These are phyloP conservation scores for Oryza brachyantha DNA, from an alignment of 176 grass and related monocot species.

Conservation along the genomic window DNA sequence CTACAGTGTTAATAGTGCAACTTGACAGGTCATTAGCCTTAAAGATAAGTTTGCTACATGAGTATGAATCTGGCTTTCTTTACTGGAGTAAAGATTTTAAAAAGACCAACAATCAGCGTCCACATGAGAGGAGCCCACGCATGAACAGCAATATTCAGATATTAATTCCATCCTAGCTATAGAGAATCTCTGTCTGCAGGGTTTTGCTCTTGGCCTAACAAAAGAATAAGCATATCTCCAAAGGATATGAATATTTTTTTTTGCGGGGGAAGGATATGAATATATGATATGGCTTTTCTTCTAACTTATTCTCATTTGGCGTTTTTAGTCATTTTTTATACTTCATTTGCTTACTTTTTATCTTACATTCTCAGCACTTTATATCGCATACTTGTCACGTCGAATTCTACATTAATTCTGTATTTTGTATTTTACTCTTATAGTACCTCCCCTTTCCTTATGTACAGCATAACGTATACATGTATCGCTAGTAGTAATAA, in stretches of 20 bases:
- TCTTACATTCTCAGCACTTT: too few species aligned
- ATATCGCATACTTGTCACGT: background rate
- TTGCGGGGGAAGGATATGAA: too few species aligned
- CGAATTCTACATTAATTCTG: background rate
- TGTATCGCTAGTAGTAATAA: too few species aligned
- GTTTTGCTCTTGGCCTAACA: background rate
- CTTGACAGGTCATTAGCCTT: background rate
- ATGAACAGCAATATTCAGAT: background rate
- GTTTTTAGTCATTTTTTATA: background rate
- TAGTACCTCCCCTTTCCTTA: too few species aligned
- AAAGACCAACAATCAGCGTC: background rate
- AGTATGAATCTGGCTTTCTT: background rate
- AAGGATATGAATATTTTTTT: background rate
- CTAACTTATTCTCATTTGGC: background rate
- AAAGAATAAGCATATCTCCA: background rate
- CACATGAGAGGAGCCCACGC: background rate
- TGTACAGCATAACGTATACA: too few species aligned
- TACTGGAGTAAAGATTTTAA: background rate
- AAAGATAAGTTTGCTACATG: background rate
- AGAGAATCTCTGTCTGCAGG: background rate
- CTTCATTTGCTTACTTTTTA: background rate
- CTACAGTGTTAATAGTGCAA: background rate
- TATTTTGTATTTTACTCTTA: too few species aligned
- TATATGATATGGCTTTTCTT: background rate
- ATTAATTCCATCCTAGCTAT: background rate